Evolutionary conservation across 257 asterid species (phyloP).

Genomic region (Linderniella brevidens): DNA sequence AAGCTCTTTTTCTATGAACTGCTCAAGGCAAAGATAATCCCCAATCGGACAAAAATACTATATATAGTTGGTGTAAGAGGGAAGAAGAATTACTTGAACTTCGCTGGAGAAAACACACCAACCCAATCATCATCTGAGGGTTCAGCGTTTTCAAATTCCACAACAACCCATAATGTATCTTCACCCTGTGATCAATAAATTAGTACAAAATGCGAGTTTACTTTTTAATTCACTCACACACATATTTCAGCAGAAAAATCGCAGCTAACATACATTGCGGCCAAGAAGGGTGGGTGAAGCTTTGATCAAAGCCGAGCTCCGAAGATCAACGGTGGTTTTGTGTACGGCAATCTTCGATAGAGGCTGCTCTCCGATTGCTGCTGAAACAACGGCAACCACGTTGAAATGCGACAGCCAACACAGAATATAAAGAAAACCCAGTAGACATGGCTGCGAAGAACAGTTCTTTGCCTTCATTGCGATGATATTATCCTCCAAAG

Average conservation of each 20-base stretch:
- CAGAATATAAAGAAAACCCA: too few species aligned
- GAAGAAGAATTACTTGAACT: conserved; percentile 47
- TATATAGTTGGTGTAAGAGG: too few species aligned
- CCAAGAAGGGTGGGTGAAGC: conserved; percentile 60
- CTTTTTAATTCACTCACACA: neutral
- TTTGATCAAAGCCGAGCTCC: conserved; percentile 37
- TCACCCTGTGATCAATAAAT: conserved; percentile 31
- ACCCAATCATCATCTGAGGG: conserved; percentile 79
- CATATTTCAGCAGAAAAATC: neutral
- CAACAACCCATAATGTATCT: conserved; percentile 43
- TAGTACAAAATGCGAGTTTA: neutral
- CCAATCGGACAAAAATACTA: neutral
- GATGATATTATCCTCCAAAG: too few species aligned
- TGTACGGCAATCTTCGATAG: conserved; percentile 60
- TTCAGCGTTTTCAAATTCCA: conserved; percentile 27
- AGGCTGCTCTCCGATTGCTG: conserved; percentile 47
- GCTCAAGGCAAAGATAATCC: neutral
- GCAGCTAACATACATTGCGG: conserved; percentile 19
- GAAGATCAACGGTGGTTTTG: conserved; percentile 29
- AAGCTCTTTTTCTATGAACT: neutral
- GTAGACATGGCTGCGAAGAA: too few species aligned
- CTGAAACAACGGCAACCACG: conserved; percentile 20
- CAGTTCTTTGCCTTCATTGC: too few species aligned
- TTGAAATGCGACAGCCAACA: conserved; percentile 9
- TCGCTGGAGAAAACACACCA: conserved; percentile 89